These are phyloP conservation scores for Pulicaria dysenterica DNA, from an alignment of 129 eudicot species.

Conservation along the genomic window DNA sequence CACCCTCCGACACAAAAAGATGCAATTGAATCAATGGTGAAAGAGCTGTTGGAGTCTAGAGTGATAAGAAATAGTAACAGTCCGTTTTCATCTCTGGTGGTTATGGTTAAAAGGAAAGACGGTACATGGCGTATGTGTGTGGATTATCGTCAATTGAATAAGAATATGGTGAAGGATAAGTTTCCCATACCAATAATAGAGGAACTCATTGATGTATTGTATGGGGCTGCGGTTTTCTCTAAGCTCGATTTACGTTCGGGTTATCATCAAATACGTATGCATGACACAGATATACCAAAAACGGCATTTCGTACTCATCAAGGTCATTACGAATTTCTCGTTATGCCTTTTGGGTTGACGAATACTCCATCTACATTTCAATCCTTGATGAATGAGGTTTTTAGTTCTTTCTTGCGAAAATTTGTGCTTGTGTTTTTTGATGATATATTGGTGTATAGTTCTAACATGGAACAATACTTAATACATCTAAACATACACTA, in stretches of 20 bases:
- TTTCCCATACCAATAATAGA: background rate
- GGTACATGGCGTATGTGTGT: background rate
- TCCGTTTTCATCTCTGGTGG: background rate
- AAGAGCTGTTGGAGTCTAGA: background rate
- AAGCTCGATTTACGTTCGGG: constrained; percentile 9
- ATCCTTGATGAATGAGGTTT: background rate
- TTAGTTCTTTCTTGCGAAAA: background rate
- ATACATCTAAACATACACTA: no score
- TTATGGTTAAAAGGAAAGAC: background rate
- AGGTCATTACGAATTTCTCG: background rate
- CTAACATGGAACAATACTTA: background rate
- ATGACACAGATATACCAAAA: background rate
- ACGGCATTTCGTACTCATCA: background rate
- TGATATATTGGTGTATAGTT: constrained; percentile 14
- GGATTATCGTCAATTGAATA: background rate
- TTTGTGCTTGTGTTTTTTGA: background rate
- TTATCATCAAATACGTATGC: constrained; percentile 9
- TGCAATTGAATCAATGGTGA: background rate
- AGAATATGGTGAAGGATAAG: background rate
- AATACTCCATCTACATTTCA: constrained; percentile 4
- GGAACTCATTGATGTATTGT: background rate
- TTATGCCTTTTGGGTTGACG: background rate
- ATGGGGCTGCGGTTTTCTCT: background rate
- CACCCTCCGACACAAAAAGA: background rate
- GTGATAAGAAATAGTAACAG: background rate